phyloP scores from a whole-genome alignment of 2,329 filamentous ascomycete genomes.

The Bipolaris oryzae region DNA sequence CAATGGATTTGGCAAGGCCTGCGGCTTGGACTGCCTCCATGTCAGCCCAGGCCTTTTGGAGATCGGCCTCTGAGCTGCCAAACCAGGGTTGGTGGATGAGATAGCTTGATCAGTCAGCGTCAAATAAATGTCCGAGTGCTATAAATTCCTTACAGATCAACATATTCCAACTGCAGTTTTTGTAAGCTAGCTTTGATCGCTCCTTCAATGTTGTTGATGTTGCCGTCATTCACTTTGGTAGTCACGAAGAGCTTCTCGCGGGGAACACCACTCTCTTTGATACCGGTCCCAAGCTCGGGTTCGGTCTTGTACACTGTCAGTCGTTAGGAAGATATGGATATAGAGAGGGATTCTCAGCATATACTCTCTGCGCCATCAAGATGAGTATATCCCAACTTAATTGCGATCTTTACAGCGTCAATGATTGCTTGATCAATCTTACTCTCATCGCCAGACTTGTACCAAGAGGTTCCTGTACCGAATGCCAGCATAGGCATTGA shows the following conservation, averaged over 20 bases:
- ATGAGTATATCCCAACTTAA: constrained; percentile 72
- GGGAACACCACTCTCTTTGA: constrained; percentile 53
- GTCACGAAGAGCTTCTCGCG: constrained; percentile 58
- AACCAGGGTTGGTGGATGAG: constrained; percentile 68
- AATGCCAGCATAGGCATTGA: constrained; percentile 75
- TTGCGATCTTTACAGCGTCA: constrained; percentile 65
- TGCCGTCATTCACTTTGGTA: constrained; percentile 60
- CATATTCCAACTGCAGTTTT: constrained; percentile 66
- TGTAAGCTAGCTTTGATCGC: constrained; percentile 63
- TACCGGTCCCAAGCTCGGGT: constrained; percentile 55
- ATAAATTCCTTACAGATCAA: constrained; percentile 60
- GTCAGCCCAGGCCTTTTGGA: constrained; percentile 64
- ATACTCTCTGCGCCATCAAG: constrained; percentile 75
- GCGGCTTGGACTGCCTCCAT: constrained; percentile 65
- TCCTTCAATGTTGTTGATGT: constrained; percentile 60
- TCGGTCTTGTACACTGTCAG: constrained; percentile 58
- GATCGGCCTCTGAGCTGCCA: constrained; percentile 58
- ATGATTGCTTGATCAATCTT: constrained; percentile 64
- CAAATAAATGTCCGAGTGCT: not conserved
- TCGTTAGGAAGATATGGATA: not conserved
- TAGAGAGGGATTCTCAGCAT: constrained; percentile 1
- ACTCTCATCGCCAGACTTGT: constrained; percentile 56
- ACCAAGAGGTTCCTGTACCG: constrained; percentile 74
- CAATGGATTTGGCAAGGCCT: constrained; percentile 66
- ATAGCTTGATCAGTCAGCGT: constrained; percentile 52